phyloP scores from a whole-genome alignment of 768 basidiomycete genomes.

The Russula griseocarnosa region DNA sequence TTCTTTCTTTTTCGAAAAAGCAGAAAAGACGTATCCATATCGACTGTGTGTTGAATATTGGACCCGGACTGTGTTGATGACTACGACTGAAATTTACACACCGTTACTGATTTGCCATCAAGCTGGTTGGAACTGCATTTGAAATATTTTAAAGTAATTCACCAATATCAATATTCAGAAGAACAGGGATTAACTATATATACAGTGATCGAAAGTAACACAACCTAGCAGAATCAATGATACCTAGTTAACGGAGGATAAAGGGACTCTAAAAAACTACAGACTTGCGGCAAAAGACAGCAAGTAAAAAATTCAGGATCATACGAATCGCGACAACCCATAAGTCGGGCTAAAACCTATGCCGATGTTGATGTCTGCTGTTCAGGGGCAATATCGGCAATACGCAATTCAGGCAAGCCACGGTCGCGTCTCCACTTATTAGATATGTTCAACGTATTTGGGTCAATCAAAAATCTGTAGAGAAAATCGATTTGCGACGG shows the following conservation, averaged over 20 bases:
- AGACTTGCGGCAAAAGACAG: neutral
- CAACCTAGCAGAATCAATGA: constrained; percentile 12
- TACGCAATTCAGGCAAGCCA: constrained; percentile 67
- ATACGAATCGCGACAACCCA: neutral
- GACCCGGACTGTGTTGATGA: neutral
- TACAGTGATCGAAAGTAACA: constrained; percentile 15
- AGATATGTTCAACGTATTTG: constrained; percentile 58
- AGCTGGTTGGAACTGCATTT: neutral
- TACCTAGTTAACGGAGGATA: constrained; percentile 3
- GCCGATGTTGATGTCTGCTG: constrained; percentile 18
- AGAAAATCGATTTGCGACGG: constrained; percentile 7
- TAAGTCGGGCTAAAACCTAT: neutral
- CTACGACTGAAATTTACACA: neutral
- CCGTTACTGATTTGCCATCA: neutral
- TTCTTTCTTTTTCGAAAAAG: neutral
- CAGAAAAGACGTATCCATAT: neutral
- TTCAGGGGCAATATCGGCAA: constrained; percentile 46
- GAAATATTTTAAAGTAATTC: neutral
- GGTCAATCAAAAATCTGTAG: constrained; percentile 73
- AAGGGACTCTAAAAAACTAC: neutral
- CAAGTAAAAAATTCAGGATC: neutral
- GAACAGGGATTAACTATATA: constrained; percentile 15
- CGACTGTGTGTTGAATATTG: neutral
- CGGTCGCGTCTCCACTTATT: constrained; percentile 89
- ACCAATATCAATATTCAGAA: neutral